Percentiles rank a stretch among this genome's conserved stretches.
Evolutionary conservation across 2,329 filamentous ascomycete species (phyloP).

Genomic region (Lizonia empirigonia): DNA sequence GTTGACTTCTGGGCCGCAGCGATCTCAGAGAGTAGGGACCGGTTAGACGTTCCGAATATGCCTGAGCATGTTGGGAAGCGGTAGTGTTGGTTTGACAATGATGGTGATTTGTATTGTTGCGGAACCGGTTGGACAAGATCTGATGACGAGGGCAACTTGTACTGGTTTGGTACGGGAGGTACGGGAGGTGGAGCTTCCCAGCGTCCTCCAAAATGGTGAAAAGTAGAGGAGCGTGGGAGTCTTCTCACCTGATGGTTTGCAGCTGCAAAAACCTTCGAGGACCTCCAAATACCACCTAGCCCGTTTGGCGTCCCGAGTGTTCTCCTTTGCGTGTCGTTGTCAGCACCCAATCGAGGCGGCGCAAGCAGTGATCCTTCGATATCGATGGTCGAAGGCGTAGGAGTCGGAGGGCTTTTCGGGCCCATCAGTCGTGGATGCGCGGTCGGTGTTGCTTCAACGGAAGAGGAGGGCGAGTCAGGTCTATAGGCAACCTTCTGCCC

Average conservation of each 20-base stretch:
- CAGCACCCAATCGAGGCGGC: conserved; percentile 22
- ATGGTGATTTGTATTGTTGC: neutral
- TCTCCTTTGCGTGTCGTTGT: conserved; percentile 27
- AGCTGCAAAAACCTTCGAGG: conserved; percentile 25
- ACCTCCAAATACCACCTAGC: conserved; percentile 26
- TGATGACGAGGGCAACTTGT: conserved; percentile 25
- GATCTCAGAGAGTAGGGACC: conserved; percentile 2
- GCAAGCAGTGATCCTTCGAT: conserved; percentile 3
- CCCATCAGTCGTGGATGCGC: conserved; percentile 23
- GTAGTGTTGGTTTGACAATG: neutral
- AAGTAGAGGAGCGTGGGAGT: conserved; percentile 38
- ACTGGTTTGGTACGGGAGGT: conserved; percentile 32
- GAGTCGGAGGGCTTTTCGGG: conserved; percentile 24
- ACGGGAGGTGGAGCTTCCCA: conserved; percentile 29
- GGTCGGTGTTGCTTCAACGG: conserved; percentile 10
- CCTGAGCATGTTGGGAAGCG: neutral
- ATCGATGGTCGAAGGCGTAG: conserved; percentile 2
- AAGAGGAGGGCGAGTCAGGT: neutral
- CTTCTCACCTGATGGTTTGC: conserved; percentile 43
- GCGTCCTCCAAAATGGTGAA: conserved; percentile 29
- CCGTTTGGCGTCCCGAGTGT: conserved; percentile 29
- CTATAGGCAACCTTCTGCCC: conserved; percentile 9
- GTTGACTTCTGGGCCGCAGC: neutral
- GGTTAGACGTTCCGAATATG: neutral
- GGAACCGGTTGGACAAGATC: neutral